Percentiles rank a stretch among this genome's conserved stretches.
phyloP scores from a whole-genome alignment of 2,329 filamentous ascomycete genomes.

The Aspergillus ochraceus region DNA sequence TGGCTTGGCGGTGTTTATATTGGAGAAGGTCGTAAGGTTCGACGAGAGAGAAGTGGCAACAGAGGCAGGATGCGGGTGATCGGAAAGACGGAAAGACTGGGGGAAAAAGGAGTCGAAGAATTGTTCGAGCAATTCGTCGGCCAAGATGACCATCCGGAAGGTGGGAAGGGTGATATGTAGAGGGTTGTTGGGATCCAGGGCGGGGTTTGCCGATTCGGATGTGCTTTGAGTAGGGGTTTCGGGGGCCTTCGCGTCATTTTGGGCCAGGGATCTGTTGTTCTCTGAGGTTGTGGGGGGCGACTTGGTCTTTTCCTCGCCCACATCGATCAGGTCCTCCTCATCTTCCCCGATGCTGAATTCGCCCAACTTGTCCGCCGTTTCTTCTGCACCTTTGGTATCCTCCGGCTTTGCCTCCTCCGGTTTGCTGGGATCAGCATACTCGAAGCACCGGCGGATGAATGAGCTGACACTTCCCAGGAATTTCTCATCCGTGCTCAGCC shows the following conservation, averaged over 20 bases:
- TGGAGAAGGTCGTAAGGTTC: slow-evolving; percentile 82
- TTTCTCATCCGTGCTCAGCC: slow-evolving; percentile 71
- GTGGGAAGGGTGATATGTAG: slow-evolving; percentile 95
- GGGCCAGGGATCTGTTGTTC: slow-evolving; percentile 13
- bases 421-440: slow-evolving; percentile 93
- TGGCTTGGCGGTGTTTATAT: slow-evolving; percentile 55
- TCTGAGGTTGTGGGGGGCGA: background rate
- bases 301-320: slow-evolving; percentile 22
- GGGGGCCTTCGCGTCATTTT: background rate
- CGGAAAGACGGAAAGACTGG: slow-evolving; percentile 83
- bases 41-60: slow-evolving; percentile 56
- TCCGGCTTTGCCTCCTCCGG: slow-evolving; percentile 53
- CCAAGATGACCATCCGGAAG: slow-evolving; percentile 97
- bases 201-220: slow-evolving; percentile 79
- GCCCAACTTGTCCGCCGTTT: slow-evolving; percentile 45
- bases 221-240: slow-evolving; percentile 57
- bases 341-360: slow-evolving; percentile 78
- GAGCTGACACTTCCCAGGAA: slow-evolving; percentile 92
- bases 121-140: slow-evolving; percentile 90
- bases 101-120: slow-evolving; percentile 98
- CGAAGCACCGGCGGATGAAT: slow-evolving; percentile 94
- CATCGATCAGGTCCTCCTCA: slow-evolving; percentile 51
- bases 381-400: slow-evolving; percentile 30
- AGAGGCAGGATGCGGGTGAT: slow-evolving; percentile 54
- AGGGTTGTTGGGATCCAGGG: slow-evolving; percentile 88